Evolutionary conservation across 257 asterid species (phyloP).

Genomic region (Fraxinus americana): DNA sequence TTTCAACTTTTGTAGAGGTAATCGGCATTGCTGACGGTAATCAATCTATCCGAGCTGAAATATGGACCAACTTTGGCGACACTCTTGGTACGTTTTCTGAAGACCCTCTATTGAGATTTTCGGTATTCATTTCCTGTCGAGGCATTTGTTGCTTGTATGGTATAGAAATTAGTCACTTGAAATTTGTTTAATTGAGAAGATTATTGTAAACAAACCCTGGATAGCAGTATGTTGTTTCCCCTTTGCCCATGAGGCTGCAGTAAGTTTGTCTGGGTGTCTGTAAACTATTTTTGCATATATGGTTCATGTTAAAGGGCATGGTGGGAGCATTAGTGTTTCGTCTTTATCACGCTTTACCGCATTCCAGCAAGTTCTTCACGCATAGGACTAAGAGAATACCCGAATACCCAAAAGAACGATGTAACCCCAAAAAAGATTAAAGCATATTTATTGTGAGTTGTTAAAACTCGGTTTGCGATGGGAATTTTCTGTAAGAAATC

Average conservation of each 20-base stretch:
- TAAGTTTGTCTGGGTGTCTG: no score
- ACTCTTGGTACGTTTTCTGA: slow-evolving; percentile 47
- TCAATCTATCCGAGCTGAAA: slow-evolving; percentile 73
- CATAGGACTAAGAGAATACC: background rate
- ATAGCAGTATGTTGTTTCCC: no score
- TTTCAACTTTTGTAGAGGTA: slow-evolving; percentile 77
- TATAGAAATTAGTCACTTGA: background rate
- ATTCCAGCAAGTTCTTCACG: background rate
- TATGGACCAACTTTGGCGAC: slow-evolving; percentile 88
- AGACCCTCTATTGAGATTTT: slow-evolving; percentile 1
- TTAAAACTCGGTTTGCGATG: no score
- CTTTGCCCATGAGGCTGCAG: background rate
- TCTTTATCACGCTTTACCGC: background rate
- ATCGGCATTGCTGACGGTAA: slow-evolving; percentile 77
- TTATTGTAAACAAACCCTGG: no score
- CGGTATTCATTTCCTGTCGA: background rate
- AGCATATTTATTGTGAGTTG: background rate
- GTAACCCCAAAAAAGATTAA: background rate
- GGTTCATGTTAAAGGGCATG: background rate
- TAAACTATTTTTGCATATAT: no score
- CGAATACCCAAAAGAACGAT: background rate
- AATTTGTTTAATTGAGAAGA: background rate
- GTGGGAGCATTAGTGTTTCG: background rate
- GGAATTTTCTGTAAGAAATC: background rate
- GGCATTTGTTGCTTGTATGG: background rate